Conservation (phyloP, 306 rosid species). For the Lathyrus tuberosus region DNA sequence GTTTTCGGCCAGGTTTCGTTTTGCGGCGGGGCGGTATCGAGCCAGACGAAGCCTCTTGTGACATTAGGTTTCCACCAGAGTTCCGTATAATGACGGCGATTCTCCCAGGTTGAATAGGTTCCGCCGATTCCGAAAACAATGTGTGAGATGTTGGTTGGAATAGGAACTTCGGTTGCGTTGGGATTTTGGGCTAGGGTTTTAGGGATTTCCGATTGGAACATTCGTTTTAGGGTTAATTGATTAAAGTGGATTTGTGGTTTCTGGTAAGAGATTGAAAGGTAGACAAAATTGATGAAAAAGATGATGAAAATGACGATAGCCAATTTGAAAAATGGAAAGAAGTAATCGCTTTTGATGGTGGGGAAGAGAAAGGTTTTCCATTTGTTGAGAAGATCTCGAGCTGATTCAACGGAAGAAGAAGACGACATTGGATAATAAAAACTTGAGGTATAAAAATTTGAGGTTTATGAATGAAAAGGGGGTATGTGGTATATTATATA, state of each 20-base stretch:
- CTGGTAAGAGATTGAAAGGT: slow-evolving; percentile 37
- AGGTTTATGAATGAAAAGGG: neutral
- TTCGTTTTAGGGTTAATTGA: neutral
- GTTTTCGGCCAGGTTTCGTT: slow-evolving; percentile 52
- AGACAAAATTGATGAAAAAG: slow-evolving; percentile 46
- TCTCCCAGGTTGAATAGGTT: slow-evolving; percentile 53
- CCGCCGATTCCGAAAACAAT: slow-evolving; percentile 68
- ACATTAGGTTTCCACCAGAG: slow-evolving; percentile 63
- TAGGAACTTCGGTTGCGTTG: neutral
- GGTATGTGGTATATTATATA: neutral
- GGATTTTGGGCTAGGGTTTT: neutral
- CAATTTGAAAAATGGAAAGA: slow-evolving; percentile 40
- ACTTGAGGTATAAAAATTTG: neutral
- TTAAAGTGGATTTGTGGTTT: neutral
- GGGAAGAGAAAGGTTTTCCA: slow-evolving; percentile 43
- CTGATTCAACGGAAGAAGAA: slow-evolving; percentile 9
- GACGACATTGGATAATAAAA: no score
- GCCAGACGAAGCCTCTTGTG: slow-evolving; percentile 72
- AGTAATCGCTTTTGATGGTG: slow-evolving; percentile 29
- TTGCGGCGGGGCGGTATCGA: slow-evolving; percentile 41
- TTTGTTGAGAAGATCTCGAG: slow-evolving; percentile 40
- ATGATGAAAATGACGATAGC: slow-evolving; percentile 39
- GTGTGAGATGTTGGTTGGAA: slow-evolving; percentile 58
- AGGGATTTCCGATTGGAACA: neutral
- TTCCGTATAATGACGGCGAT: slow-evolving; percentile 52